Conservation (phyloP, 192 early-diverging fungal species). For the Coemansia sp. region DNA sequence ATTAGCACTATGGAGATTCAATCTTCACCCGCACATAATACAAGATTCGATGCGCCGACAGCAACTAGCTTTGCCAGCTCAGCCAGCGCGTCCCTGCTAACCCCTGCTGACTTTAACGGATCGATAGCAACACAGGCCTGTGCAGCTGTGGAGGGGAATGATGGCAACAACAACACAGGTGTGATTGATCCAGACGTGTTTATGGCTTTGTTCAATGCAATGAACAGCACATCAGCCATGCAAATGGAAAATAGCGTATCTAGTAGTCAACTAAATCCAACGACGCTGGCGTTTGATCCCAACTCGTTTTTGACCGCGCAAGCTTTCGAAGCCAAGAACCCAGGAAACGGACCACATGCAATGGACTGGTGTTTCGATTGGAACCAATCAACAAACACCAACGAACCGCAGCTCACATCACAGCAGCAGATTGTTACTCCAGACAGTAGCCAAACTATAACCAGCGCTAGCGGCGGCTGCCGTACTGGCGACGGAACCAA, state of each 20-base stretch:
- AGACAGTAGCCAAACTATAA: neutral
- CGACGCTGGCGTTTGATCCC: conserved; percentile 33
- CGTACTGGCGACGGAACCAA: neutral
- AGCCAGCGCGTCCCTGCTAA: neutral
- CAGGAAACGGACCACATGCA: conserved; percentile 11
- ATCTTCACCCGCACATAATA: neutral
- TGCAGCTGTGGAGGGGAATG: neutral
- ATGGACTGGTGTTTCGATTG: conserved; percentile 48
- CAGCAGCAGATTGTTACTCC: neutral
- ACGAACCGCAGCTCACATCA: neutral
- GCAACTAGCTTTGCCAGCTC: conserved; percentile 2
- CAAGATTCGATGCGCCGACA: conserved; percentile 2
- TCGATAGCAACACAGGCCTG: neutral
- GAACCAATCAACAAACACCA: conserved; percentile 5
- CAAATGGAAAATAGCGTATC: neutral
- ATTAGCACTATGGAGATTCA: neutral
- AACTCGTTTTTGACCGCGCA: conserved; percentile 20
- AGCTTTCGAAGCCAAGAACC: conserved; percentile 3
- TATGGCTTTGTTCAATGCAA: conserved; percentile 50
- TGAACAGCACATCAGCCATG: conserved; percentile 14
- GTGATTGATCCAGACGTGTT: conserved; percentile 16
- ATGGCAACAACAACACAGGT: neutral
- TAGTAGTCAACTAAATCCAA: conserved; percentile 11
- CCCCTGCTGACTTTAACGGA: neutral
- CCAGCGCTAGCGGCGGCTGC: neutral